These are phyloP conservation scores for Mucor circinelloides DNA, from an alignment of 371 early-diverging fungal genomes.

Conservation along the genomic window DNA sequence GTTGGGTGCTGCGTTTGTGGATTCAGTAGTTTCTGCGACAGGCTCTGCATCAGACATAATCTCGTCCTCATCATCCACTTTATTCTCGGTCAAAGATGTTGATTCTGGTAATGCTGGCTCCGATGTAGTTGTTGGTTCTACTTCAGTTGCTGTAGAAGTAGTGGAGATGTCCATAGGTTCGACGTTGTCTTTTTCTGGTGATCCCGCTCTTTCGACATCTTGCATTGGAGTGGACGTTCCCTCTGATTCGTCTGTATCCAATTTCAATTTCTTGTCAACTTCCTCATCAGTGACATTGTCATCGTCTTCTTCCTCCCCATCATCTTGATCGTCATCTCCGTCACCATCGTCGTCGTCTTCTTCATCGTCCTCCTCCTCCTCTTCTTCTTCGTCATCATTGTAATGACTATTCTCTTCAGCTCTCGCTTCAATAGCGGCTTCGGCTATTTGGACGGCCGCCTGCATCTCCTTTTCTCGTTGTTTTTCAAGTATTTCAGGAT, in stretches of 20 bases:
- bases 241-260: not conserved
- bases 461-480: slow-evolving; percentile 22
- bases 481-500: slow-evolving; percentile 17
- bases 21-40: not conserved
- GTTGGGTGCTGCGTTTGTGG: not conserved
- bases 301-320: not conserved
- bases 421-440: slow-evolving; percentile 6
- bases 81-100: not conserved
- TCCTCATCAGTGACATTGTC: not conserved
- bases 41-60: slow-evolving; percentile 17
- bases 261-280: not conserved
- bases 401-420: not conserved
- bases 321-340: not conserved
- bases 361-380: not conserved
- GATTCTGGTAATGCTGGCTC: not conserved
- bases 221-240: slow-evolving; percentile 3
- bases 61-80: slow-evolving; percentile 12
- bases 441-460: slow-evolving; percentile 3
- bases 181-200: slow-evolving; percentile 1
- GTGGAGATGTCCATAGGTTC: slow-evolving; percentile 10
- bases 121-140: not conserved
- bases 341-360: slow-evolving; percentile 7
- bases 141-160: not conserved
- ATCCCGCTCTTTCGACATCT: not conserved
- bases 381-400: slow-evolving; percentile 6